A percentile compares a stretch with the other conserved stretches of the same genome.
phyloP scores from a whole-genome alignment of 2,329 filamentous ascomycete species.

The Ophiocordyceps australis region DNA sequence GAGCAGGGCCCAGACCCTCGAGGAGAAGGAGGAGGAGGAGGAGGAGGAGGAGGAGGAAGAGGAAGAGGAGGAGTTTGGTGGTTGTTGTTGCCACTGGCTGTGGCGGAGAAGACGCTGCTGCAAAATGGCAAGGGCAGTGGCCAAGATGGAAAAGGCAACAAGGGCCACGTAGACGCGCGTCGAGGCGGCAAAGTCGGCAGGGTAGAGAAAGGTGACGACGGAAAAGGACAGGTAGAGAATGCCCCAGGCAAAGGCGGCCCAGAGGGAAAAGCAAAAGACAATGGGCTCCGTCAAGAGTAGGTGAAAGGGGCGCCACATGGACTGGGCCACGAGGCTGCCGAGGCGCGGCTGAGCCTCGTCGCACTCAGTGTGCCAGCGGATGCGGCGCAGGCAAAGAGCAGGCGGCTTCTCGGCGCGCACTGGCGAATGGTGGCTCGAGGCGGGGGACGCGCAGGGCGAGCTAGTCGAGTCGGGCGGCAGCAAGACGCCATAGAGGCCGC shows the following conservation, averaged over 20 bases:
- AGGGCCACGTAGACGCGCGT: conserved; percentile 61
- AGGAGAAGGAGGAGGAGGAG: conserved; percentile 6
- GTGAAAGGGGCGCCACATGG: conserved; percentile 61
- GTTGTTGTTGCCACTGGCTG: conserved; percentile 16
- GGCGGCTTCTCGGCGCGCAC: background rate
- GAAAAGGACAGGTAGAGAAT: conserved; percentile 74
- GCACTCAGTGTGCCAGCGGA: conserved; percentile 64
- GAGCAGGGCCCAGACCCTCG: conserved; percentile 24
- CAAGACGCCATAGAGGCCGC: conserved; percentile 35
- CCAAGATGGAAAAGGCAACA: conserved; percentile 45
- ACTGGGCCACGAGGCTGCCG: conserved; percentile 51
- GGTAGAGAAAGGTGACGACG: conserved; percentile 64
- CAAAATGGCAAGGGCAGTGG: conserved; percentile 49
- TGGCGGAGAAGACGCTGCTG: conserved; percentile 49
- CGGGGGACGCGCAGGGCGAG: conserved; percentile 4
- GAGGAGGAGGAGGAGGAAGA: conserved; percentile 8
- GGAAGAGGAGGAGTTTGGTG: conserved; percentile 4
- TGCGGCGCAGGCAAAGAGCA: conserved; percentile 19
- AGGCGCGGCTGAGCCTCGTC: conserved; percentile 61
- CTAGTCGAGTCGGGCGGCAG: conserved; percentile 6
- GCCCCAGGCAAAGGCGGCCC: conserved; percentile 82
- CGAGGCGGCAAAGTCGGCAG: conserved; percentile 41
- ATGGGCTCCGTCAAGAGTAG: conserved; percentile 60
- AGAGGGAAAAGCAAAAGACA: conserved; percentile 74
- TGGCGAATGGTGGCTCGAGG: conserved; percentile 4